These are phyloP conservation scores for Rugonectria rugulosa DNA, from an alignment of 2,329 filamentous ascomycete genomes.

Conservation along the genomic window DNA sequence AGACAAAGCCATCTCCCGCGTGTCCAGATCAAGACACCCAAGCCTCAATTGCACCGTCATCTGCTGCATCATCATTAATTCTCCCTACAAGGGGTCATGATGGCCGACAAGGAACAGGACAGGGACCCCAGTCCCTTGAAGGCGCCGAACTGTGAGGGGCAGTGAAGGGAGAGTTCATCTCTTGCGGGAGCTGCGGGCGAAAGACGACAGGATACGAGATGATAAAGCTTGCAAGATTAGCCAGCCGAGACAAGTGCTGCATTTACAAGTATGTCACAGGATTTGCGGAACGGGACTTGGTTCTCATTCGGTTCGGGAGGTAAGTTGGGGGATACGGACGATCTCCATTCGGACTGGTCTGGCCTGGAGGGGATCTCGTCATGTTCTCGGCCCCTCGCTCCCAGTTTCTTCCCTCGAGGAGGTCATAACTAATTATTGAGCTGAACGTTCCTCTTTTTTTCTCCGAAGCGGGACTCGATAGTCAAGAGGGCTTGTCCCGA, in stretches of 20 bases:
- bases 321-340: conserved; percentile 34
- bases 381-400: conserved; percentile 29
- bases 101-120: conserved; percentile 13
- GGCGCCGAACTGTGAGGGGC: too few species aligned
- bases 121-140: conserved; percentile 11
- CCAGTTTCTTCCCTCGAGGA: conserved; percentile 24
- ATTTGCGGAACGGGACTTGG: conserved; percentile 1
- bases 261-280: background rate
- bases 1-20: conserved; percentile 19
- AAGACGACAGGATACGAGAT: conserved; percentile 5
- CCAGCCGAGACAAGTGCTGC: conserved; percentile 2
- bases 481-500: conserved; percentile 25
- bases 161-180: too few species aligned
- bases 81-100: conserved; percentile 16
- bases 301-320: conserved; percentile 3
- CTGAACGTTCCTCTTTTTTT: conserved; percentile 2
- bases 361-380: conserved; percentile 10
- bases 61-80: conserved; percentile 30
- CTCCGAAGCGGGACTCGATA: conserved; percentile 14
- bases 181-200: too few species aligned
- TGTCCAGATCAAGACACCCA: conserved; percentile 29
- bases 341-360: conserved; percentile 14
- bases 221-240: background rate
- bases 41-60: conserved; percentile 39
- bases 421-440: conserved; percentile 22